Evolutionary conservation across 177 flowering plant species (phyloP).

Genomic region (Vitis hybrid): DNA sequence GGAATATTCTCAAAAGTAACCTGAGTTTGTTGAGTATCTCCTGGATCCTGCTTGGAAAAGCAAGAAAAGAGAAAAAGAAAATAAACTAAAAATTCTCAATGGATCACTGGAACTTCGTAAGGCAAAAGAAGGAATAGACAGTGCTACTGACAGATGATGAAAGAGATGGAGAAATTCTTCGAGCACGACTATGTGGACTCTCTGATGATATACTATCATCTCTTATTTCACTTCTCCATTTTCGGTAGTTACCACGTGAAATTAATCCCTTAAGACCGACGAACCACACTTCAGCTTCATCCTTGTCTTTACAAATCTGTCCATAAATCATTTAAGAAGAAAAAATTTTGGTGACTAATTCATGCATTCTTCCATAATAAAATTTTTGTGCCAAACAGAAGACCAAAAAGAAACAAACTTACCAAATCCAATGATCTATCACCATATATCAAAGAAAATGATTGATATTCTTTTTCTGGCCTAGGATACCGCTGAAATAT

Average conservation of each 20-base stretch:
- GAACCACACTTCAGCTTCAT: constrained; percentile 73
- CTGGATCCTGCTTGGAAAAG: constrained; percentile 45
- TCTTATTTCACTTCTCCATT: constrained; percentile 40
- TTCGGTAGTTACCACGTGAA: constrained; percentile 40
- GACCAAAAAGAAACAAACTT: constrained; percentile 18
- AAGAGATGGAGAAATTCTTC: constrained; percentile 38
- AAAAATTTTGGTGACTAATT: background rate
- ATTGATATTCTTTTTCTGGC: constrained; percentile 81
- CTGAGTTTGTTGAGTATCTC: constrained; percentile 38
- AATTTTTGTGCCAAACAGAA: background rate
- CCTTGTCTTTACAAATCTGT: constrained; percentile 83
- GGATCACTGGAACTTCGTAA: background rate
- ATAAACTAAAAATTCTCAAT: background rate
- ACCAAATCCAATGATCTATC: constrained; percentile 80
- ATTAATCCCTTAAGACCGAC: constrained; percentile 68
- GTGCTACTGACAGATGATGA: constrained; percentile 39
- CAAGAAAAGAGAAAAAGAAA: background rate
- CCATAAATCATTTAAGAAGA: constrained; percentile 3
- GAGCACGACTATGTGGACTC: constrained; percentile 33
- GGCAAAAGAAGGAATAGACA: constrained; percentile 5
- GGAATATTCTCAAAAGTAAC: constrained; percentile 33
- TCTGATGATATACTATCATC: constrained; percentile 39
- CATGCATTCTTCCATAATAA: background rate
- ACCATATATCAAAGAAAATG: constrained; percentile 63
- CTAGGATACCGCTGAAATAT: constrained; percentile 80